Conservation (phyloP, 2,329 filamentous ascomycete genomes). For the Paraphoma sp. region DNA sequence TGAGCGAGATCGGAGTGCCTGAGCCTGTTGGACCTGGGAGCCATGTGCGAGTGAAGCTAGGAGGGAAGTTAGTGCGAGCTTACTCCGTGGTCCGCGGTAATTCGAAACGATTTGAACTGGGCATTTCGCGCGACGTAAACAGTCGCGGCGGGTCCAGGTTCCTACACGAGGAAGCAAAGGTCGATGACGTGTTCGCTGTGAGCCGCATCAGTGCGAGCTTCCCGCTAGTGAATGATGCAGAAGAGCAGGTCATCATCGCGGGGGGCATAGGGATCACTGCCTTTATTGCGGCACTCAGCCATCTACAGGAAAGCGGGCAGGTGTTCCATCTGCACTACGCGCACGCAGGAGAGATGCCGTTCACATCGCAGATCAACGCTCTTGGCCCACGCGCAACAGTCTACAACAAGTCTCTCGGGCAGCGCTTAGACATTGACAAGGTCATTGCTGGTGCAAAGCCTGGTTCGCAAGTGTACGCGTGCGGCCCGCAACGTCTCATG, state of each 20-base stretch:
- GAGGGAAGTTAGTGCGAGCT: conserved; percentile 62
- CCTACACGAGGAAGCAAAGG: conserved; percentile 58
- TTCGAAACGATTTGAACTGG: conserved; percentile 61
- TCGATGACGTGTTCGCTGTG: conserved; percentile 60
- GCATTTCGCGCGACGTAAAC: conserved; percentile 61
- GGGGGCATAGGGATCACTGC: conserved; percentile 73
- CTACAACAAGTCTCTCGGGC: conserved; percentile 60
- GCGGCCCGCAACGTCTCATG: conserved; percentile 66
- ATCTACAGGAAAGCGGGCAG: conserved; percentile 32
- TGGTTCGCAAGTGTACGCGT: conserved; percentile 67
- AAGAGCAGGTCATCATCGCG: conserved; percentile 67
- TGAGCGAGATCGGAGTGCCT: conserved; percentile 38
- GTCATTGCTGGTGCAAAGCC: conserved; percentile 57
- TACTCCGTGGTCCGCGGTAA: conserved; percentile 67
- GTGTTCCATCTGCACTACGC: conserved; percentile 66
- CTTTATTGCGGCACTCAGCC: conserved; percentile 60
- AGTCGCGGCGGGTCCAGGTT: conserved; percentile 68
- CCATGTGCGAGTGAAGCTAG: conserved; percentile 65
- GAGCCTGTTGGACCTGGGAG: conserved; percentile 54
- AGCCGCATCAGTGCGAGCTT: conserved; percentile 60
- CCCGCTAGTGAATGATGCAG: conserved; percentile 55
- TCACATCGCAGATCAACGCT: conserved; percentile 54
- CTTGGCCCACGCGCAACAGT: conserved; percentile 55
- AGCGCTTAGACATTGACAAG: conserved; percentile 59
- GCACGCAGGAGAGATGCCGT: conserved; percentile 63